These are phyloP conservation scores for Termitomyces sp. DNA, from an alignment of 768 basidiomycete species.

Conservation along the genomic window DNA sequence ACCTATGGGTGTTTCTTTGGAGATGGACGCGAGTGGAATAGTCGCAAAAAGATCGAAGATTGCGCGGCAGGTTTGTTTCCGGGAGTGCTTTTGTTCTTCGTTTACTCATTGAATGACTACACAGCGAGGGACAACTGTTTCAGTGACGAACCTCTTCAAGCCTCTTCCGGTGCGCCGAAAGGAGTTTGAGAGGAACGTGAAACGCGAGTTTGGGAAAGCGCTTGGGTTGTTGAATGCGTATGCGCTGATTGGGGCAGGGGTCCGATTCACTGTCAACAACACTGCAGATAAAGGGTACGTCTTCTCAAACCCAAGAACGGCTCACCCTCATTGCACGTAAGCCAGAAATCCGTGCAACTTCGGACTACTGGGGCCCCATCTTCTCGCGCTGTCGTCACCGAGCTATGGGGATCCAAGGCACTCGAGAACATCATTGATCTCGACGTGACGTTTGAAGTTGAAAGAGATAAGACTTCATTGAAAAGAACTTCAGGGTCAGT, in stretches of 20 bases:
- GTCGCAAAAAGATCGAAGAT: slow-evolving; percentile 51
- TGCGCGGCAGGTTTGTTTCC: slow-evolving; percentile 68
- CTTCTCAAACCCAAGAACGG: background rate
- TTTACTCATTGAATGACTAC: background rate
- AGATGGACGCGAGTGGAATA: slow-evolving; percentile 63
- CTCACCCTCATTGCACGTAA: slow-evolving; percentile 18
- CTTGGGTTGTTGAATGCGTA: slow-evolving; percentile 82
- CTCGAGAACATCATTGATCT: slow-evolving; percentile 74
- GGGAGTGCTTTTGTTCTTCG: background rate
- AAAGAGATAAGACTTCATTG: slow-evolving; percentile 51
- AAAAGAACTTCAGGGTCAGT: slow-evolving; percentile 28
- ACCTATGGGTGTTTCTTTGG: slow-evolving; percentile 77
- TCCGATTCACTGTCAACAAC: slow-evolving; percentile 73
- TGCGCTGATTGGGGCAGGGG: slow-evolving; percentile 67
- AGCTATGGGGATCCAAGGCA: slow-evolving; percentile 83
- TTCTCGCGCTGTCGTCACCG: slow-evolving; percentile 55
- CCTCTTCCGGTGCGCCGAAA: slow-evolving; percentile 88
- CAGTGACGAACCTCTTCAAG: slow-evolving; percentile 65
- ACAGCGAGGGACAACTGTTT: slow-evolving; percentile 73
- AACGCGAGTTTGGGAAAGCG: slow-evolving; percentile 86
- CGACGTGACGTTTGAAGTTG: slow-evolving; percentile 62
- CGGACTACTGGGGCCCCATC: slow-evolving; percentile 66
- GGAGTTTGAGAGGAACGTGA: slow-evolving; percentile 83
- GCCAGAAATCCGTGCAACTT: slow-evolving; percentile 64
- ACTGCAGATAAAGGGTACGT: slow-evolving; percentile 65